These are phyloP conservation scores for Circinella minor DNA, from an alignment of 371 early-diverging fungal genomes.

Conservation along the genomic window DNA sequence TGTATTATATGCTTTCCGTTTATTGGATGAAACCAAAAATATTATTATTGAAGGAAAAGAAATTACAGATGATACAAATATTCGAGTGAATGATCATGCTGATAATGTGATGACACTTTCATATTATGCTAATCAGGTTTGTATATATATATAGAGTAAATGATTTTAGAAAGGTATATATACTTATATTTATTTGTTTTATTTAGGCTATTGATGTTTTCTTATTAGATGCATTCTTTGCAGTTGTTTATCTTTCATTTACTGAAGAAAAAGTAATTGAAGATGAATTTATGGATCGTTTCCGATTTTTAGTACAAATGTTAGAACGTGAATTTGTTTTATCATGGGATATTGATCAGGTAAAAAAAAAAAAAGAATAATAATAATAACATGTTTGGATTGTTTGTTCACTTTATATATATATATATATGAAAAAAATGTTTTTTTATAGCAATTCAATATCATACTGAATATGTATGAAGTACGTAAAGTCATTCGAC, in stretches of 20 bases:
- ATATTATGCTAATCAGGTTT: constrained; percentile 55
- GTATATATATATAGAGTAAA: too few relatives aligned
- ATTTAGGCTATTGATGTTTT: constrained; percentile 38
- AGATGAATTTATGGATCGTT: constrained; percentile 54
- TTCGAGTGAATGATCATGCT: constrained; percentile 56
- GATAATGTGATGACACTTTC: constrained; percentile 57
- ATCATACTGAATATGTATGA: constrained; percentile 28
- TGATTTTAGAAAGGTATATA: too few relatives aligned
- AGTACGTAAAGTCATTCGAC: constrained; percentile 30
- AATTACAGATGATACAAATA: constrained; percentile 51
- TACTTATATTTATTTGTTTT: background rate
- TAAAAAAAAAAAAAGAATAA: constrained; percentile 10
- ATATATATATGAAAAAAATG: too few relatives aligned
- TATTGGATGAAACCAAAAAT: constrained; percentile 49
- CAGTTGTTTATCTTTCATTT: constrained; percentile 51
- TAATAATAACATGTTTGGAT: background rate
- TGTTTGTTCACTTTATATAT: background rate
- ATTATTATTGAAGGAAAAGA: constrained; percentile 54
- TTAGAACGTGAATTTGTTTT: constrained; percentile 53
- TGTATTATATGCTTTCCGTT: constrained; percentile 42
- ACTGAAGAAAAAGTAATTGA: constrained; percentile 35
- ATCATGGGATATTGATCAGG: constrained; percentile 46
- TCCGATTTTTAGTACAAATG: constrained; percentile 50
- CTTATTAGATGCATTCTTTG: constrained; percentile 50
- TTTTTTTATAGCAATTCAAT: constrained; percentile 32